Percentiles rank a stretch among this genome's conserved stretches.
These are phyloP conservation scores for Penicillium nordicum DNA, from an alignment of 2,329 filamentous ascomycete species.

Conservation along the genomic window DNA sequence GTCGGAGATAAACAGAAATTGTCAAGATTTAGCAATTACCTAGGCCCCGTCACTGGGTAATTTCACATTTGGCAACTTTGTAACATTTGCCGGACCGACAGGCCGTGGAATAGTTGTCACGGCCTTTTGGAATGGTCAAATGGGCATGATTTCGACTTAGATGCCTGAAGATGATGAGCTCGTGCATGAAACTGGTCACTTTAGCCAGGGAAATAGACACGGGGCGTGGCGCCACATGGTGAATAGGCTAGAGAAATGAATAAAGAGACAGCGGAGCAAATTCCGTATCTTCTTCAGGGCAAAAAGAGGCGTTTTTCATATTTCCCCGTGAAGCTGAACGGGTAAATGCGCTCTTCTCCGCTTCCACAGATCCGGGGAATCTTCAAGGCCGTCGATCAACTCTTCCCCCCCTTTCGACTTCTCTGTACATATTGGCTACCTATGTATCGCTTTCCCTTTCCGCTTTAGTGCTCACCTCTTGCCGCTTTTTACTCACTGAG, in stretches of 20 bases:
- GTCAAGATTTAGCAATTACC: background rate
- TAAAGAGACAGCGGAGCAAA: constrained; percentile 4
- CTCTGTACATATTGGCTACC: background rate
- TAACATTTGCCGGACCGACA: constrained; percentile 7
- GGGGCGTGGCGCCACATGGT: background rate
- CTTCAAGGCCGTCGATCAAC: background rate
- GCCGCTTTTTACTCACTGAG: too few relatives aligned
- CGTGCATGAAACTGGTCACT: background rate
- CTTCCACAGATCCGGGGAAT: background rate
- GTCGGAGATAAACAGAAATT: background rate
- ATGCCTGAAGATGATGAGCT: background rate
- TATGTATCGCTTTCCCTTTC: too few relatives aligned
- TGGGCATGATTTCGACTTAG: background rate
- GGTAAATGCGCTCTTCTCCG: constrained; percentile 3
- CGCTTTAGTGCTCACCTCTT: too few relatives aligned
- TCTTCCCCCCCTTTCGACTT: background rate
- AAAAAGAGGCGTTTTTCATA: constrained; percentile 4
- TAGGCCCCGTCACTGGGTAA: background rate
- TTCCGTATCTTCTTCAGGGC: constrained; percentile 11
- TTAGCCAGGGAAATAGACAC: background rate
- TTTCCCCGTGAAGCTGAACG: constrained; percentile 1
- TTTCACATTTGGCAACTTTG: background rate
- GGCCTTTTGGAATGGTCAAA: constrained; percentile 4
- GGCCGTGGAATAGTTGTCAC: constrained; percentile 21
- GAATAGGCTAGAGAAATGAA: background rate